Evolutionary conservation across 257 asterid species (phyloP), one percentile per base, ranked within the genome.

Genomic region (Ehretia macrophylla): DNA sequence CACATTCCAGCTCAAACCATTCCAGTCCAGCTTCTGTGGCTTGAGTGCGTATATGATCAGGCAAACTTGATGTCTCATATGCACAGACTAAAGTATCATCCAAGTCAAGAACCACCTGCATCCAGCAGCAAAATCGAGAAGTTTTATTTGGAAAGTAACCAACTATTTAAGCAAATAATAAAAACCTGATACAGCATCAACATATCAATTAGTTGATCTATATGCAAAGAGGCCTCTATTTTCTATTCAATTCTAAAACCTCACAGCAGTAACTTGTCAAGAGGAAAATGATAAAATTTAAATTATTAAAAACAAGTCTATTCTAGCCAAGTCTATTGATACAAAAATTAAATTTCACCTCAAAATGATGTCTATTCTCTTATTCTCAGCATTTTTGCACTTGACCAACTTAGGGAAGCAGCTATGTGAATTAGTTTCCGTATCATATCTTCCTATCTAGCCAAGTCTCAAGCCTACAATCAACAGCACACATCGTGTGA

Each of bases 71-170:
- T 11, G 97, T 80, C 80, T 89, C 97, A 42, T 80, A 89, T 20
- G 97, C 94, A 80, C 95, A 89, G 14, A 89, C 84, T 59, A 85
- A 79, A 64, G 97, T 89, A 77, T 89, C 97, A 82, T 89, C 97
- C 84, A 89, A 78, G 77, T 89, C 95, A 67, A 89, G 94, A 73
- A 89, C 97, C 62, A 89, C 97, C 97, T 86, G 78, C 67, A 78
- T 39, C 59, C 68, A 72, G 48, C 60, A 66, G 39, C 56, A 53
- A 72, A 66, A 56, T 10, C 55, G n/a, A 56, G 47, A 19, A 51
- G 16, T 47, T 66, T 5, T 27, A 58, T 44, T 35, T 14, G n/a
- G 40, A 23, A 64, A 17, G 35, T 35, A 47, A 54, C 27, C 32
- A 38, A 22, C 45, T 62, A 32, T 22, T 16, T 17, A 46, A 20